Conservation (phyloP, 148 eudicot genomes). For the Vaccinium macrocarpon region DNA sequence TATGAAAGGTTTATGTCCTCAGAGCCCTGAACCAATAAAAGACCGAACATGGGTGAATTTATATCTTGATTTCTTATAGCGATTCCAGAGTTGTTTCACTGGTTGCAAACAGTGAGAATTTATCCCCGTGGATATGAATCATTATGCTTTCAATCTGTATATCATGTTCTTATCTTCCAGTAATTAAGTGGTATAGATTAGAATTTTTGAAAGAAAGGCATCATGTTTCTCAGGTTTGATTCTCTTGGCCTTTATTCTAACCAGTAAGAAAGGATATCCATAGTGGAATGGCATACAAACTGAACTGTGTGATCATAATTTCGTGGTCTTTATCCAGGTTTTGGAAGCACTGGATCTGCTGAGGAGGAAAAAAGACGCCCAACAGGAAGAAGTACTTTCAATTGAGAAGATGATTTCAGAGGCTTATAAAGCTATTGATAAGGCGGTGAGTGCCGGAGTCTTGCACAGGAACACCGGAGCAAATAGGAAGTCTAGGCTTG, state of each 20-base stretch:
- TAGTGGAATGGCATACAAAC: background rate
- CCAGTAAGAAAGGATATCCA: background rate
- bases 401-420: conserved; percentile 78
- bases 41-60: background rate
- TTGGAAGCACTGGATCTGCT: conserved; percentile 67
- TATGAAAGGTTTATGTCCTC: too few species aligned
- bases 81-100: background rate
- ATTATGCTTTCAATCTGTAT: background rate
- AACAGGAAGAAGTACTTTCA: conserved; percentile 55
- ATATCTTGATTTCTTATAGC: too few species aligned
- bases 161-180: background rate
- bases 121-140: background rate
- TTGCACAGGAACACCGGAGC: conserved; percentile 90
- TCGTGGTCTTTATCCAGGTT: conserved; percentile 37
- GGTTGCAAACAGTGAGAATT: background rate
- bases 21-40: background rate
- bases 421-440: conserved; percentile 79
- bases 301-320: background rate
- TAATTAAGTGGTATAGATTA: background rate
- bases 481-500: conserved; percentile 78
- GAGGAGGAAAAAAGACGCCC: conserved; percentile 54
- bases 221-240: background rate
- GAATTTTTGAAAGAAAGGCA: background rate
- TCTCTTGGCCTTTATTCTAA: background rate
- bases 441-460: conserved; percentile 73